Evolutionary conservation across 805 yeast species (phyloP).

Genomic region (Sugiyamaella marilandica): DNA sequence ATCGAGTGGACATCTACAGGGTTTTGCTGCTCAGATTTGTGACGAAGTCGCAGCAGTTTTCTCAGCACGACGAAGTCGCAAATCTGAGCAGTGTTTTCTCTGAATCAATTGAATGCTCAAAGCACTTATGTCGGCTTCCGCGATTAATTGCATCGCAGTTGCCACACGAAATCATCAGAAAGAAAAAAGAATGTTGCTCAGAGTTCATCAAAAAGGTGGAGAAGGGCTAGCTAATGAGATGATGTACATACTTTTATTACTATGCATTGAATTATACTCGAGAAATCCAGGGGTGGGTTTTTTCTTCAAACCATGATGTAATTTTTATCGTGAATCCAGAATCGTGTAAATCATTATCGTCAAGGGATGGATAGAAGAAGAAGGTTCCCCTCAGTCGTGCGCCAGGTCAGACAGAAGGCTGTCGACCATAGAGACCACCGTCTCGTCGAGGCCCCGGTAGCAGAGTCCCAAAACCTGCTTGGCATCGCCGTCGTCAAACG

Average conservation of each 20-base stretch:
- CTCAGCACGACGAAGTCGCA: too few relatives aligned
- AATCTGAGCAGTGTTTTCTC: too few relatives aligned
- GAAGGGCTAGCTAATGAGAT: neutral
- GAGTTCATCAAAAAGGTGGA: neutral
- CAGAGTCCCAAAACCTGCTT: conserved; percentile 37
- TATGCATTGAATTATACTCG: neutral
- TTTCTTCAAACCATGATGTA: neutral
- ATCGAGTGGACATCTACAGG: too few relatives aligned
- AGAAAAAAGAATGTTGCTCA: too few relatives aligned
- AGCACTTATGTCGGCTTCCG: too few relatives aligned
- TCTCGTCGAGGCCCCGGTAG: conserved; percentile 36
- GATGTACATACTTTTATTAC: neutral
- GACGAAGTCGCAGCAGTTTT: too few relatives aligned
- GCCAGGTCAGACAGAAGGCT: conserved; percentile 32
- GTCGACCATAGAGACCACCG: conserved; percentile 40
- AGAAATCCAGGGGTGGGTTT: neutral
- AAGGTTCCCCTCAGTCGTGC: neutral
- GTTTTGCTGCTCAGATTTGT: too few relatives aligned
- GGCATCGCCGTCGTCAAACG: conserved; percentile 37
- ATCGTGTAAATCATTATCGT: too few relatives aligned
- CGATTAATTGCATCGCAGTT: too few relatives aligned
- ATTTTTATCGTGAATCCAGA: too few relatives aligned
- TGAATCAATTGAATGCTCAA: too few relatives aligned
- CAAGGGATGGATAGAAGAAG: neutral
- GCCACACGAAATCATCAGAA: too few relatives aligned